Percentiles rank a stretch among this genome's conserved stretches.
These are phyloP conservation scores for Purpureocillium lavendulum DNA, from an alignment of 2,329 filamentous ascomycete genomes.

Conservation along the genomic window DNA sequence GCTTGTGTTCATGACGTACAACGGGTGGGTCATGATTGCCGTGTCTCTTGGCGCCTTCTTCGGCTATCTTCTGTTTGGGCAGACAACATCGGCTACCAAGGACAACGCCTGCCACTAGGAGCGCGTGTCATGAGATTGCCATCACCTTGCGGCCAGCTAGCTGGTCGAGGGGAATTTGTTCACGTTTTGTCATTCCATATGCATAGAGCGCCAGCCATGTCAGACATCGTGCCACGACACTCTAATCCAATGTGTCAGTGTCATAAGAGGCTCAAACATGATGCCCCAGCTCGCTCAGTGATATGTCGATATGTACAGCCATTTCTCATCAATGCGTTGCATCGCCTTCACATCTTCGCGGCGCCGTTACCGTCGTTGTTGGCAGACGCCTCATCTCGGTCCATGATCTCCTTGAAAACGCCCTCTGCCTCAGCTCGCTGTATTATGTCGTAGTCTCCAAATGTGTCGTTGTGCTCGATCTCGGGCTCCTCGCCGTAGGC, in stretches of 20 bases:
- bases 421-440: slow-evolving; percentile 35
- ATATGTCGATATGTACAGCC: too few species aligned
- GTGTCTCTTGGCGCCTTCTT: slow-evolving; percentile 83
- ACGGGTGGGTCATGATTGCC: slow-evolving; percentile 93
- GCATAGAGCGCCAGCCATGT: neutral
- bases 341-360: slow-evolving; percentile 21
- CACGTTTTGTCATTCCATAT: too few species aligned
- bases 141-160: too few species aligned
- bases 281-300: neutral
- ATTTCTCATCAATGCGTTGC: neutral
- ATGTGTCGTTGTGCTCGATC: slow-evolving; percentile 59
- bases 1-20: slow-evolving; percentile 99
- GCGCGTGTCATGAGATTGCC: neutral
- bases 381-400: slow-evolving; percentile 14
- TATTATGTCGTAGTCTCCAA: slow-evolving; percentile 46
- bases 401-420: slow-evolving; percentile 31
- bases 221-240: neutral
- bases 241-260: neutral
- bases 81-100: slow-evolving; percentile 63
- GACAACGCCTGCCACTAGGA: slow-evolving; percentile 81
- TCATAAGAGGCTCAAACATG: neutral
- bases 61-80: slow-evolving; percentile 77
- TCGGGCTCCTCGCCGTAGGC: slow-evolving; percentile 78
- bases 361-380: slow-evolving; percentile 15
- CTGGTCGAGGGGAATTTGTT: too few species aligned